Percentiles rank a stretch among this genome's conserved stretches.
Conservation (phyloP, 2,329 filamentous ascomycete genomes). For the Cladosporium halotolerans region DNA sequence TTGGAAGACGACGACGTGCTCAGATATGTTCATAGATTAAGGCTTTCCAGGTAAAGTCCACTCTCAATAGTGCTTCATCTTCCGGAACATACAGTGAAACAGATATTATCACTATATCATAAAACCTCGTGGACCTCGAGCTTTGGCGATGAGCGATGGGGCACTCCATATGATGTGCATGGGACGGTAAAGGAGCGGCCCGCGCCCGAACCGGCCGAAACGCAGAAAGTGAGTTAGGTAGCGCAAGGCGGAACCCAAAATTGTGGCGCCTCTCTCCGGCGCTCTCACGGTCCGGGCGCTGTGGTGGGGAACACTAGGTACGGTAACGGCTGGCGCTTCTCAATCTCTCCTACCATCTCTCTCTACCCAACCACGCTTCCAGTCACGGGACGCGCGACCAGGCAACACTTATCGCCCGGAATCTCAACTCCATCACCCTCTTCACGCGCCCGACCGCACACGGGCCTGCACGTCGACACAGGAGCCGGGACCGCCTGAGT, state of each 20-base stretch:
- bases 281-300: neutral
- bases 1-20: no score
- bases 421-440: neutral
- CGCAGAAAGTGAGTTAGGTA: neutral
- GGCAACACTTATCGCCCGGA: neutral
- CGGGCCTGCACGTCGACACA: neutral
- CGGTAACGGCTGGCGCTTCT: neutral
- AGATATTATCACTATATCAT: no score
- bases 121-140: no score
- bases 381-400: neutral
- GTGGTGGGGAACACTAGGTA: neutral
- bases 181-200: no score
- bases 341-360: conserved; percentile 4
- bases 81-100: no score
- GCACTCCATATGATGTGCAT: no score
- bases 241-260: neutral
- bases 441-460: neutral
- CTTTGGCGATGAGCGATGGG: no score
- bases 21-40: no score
- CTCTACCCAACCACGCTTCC: neutral
- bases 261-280: neutral
- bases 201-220: neutral
- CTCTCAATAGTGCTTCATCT: no score
- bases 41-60: no score
- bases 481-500: neutral